Conservation (phyloP, 2,329 filamentous ascomycete genomes). For the Acrocalymma vagum region DNA sequence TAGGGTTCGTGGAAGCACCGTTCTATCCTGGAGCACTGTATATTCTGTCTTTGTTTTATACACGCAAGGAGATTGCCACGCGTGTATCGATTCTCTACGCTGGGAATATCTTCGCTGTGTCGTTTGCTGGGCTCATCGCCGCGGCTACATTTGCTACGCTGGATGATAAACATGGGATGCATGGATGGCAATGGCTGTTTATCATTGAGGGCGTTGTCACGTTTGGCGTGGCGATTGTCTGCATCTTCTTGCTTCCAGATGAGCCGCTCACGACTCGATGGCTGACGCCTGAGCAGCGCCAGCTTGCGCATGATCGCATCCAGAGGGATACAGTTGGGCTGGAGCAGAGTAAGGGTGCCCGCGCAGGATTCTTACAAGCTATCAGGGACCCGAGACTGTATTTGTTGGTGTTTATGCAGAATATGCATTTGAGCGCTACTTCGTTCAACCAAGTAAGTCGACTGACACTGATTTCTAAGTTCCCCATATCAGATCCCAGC, state of each 20-base stretch:
- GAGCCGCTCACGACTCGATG: constrained; percentile 50
- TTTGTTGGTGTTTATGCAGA: constrained; percentile 64
- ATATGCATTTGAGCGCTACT: constrained; percentile 63
- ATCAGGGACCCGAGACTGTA: constrained; percentile 61
- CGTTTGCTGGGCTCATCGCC: constrained; percentile 52
- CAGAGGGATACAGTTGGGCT: constrained; percentile 59
- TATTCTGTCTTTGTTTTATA: constrained; percentile 71
- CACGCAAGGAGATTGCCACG: constrained; percentile 55
- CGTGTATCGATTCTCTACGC: constrained; percentile 45
- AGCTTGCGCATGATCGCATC: constrained; percentile 40
- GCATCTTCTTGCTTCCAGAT: constrained; percentile 45
- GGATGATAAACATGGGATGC: constrained; percentile 22
- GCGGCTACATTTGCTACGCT: constrained; percentile 40
- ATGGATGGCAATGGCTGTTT: constrained; percentile 42
- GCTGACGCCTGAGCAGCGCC: constrained; percentile 55
- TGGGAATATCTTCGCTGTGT: constrained; percentile 47
- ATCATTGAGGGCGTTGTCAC: constrained; percentile 32
- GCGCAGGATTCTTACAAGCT: constrained; percentile 60
- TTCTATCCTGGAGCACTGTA: constrained; percentile 70
- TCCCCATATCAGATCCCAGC: constrained; percentile 34
- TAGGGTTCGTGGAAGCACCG: constrained; percentile 40
- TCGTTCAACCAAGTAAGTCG: constrained; percentile 50
- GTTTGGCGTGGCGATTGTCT: constrained; percentile 1
- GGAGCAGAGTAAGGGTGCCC: constrained; percentile 51
- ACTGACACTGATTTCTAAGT: not conserved